Conservation (phyloP, 805 yeast species). For the Gaillardinia entomophila region DNA sequence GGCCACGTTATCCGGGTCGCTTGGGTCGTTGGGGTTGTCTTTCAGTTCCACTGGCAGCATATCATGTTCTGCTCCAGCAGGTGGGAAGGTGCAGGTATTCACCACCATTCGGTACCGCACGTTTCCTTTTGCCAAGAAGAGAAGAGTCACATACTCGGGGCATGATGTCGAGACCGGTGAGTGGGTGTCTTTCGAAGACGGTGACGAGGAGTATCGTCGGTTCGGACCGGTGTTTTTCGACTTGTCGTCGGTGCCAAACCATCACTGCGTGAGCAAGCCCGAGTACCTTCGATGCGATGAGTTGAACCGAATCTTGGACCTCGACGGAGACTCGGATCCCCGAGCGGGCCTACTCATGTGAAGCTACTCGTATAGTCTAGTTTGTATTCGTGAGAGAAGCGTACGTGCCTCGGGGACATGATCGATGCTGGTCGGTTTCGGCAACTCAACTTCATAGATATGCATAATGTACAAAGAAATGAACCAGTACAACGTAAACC, state of each 20-base stretch:
- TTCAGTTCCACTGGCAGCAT: constrained; percentile 9
- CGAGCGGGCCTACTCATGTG: neutral
- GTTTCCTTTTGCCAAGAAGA: constrained; percentile 10
- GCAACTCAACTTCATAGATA: neutral
- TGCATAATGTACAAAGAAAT: neutral
- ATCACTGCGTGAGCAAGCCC: constrained; percentile 11
- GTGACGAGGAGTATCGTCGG: constrained; percentile 2
- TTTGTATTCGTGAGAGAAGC: neutral
- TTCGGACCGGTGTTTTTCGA: constrained; percentile 12
- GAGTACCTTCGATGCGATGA: constrained; percentile 4
- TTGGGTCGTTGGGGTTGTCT: constrained; percentile 6
- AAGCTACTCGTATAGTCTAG: neutral
- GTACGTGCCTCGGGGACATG: neutral
- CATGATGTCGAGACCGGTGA: constrained; percentile 3
- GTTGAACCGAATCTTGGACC: neutral
- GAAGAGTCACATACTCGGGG: constrained; percentile 4
- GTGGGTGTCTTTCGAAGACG: constrained; percentile 5
- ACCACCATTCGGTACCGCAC: constrained; percentile 6
- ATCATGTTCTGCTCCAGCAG: constrained; percentile 11
- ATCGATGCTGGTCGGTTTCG: no score
- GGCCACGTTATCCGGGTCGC: constrained; percentile 4
- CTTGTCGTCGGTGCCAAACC: constrained; percentile 5
- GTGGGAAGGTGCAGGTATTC: constrained; percentile 13
- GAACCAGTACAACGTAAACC: neutral
- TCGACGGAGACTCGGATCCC: neutral